A percentile compares a stretch with the other conserved stretches of the same genome.
Conservation (phyloP, 106 monocot species). For the Vanilla planifolia region DNA sequence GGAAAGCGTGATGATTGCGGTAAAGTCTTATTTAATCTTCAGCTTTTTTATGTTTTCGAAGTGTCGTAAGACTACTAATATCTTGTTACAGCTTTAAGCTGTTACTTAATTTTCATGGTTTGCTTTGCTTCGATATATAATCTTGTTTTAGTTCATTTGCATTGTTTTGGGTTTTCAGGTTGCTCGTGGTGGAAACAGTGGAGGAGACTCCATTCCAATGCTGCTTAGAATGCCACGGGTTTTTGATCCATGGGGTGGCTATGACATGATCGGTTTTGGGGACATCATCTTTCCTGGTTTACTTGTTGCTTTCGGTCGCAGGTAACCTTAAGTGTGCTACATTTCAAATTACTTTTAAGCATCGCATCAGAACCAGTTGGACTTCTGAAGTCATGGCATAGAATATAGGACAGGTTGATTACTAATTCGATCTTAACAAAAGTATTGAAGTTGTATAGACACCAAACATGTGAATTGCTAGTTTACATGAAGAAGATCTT, state of each 20-base stretch:
- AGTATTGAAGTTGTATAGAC: too few relatives aligned
- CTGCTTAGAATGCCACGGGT: constrained; percentile 64
- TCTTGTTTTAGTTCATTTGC: background rate
- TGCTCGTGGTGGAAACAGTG: constrained; percentile 51
- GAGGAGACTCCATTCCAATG: constrained; percentile 74
- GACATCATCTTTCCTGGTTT: constrained; percentile 23
- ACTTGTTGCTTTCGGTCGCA: constrained; percentile 18
- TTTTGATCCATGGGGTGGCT: constrained; percentile 30
- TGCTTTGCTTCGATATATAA: background rate
- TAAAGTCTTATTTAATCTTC: background rate
- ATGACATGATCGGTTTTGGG: constrained; percentile 20
- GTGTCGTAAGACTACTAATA: background rate
- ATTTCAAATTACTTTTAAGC: too few relatives aligned
- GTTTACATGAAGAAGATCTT: too few relatives aligned
- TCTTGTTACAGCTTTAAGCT: background rate
- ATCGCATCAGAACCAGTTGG: too few relatives aligned
- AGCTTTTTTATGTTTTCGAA: background rate
- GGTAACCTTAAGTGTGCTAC: constrained; percentile 5
- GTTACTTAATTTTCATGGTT: background rate
- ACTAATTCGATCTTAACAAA: too few relatives aligned
- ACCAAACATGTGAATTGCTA: too few relatives aligned
- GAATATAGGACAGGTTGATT: too few relatives aligned
- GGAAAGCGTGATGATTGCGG: constrained; percentile 12
- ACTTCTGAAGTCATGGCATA: too few relatives aligned
- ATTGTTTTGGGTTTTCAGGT: constrained; percentile 33